Conservation (phyloP, 805 yeast species). For the Yueomyces sp. region DNA sequence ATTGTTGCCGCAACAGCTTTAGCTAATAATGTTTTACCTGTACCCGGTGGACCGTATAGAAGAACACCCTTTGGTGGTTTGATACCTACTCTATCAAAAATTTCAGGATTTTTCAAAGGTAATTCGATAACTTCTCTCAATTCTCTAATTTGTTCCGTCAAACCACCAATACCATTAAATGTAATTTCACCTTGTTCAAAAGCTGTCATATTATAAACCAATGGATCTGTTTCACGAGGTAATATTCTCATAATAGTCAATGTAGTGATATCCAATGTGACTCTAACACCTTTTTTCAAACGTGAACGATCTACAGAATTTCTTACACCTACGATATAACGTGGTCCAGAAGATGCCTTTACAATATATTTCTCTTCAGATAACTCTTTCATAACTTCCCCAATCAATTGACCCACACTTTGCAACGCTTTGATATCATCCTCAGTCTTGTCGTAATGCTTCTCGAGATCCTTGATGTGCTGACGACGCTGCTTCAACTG, state of each 20-base stretch:
- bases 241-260: conserved; percentile 92
- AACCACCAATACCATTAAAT: conserved; percentile 91
- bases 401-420: conserved; percentile 93
- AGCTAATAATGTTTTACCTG: conserved; percentile 91
- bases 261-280: conserved; percentile 94
- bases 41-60: conserved; percentile 96
- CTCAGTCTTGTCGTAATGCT: conserved; percentile 82
- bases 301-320: conserved; percentile 76
- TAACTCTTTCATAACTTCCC: conserved; percentile 89
- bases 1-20: conserved; percentile 98
- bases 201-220: conserved; percentile 95
- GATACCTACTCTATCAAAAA: conserved; percentile 90
- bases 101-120: conserved; percentile 93
- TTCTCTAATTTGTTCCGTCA: conserved; percentile 90
- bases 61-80: conserved; percentile 98
- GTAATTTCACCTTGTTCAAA: conserved; percentile 97
- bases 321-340: conserved; percentile 95
- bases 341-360: conserved; percentile 92
- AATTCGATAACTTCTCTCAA: conserved; percentile 94
- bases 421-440: conserved; percentile 94
- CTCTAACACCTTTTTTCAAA: conserved; percentile 88
- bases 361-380: conserved; percentile 92
- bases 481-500: conserved; percentile 73
- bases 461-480: conserved; percentile 71
- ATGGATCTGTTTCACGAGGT: conserved; percentile 96